These are phyloP conservation scores for Blastomyces parvus DNA, from an alignment of 2,329 filamentous ascomycete genomes.

Conservation along the genomic window DNA sequence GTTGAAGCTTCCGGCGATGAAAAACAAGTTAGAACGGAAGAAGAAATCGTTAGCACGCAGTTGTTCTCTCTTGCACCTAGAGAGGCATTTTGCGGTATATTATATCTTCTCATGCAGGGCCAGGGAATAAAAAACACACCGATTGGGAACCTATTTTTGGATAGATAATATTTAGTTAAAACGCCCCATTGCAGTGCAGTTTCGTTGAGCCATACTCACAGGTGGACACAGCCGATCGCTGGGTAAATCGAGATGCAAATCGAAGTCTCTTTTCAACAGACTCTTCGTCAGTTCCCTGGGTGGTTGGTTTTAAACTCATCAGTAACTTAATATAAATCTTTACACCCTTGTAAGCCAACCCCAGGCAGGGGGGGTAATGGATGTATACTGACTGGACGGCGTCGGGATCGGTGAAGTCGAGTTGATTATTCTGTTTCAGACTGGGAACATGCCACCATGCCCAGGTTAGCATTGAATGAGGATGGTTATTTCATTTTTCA, in stretches of 20 bases:
- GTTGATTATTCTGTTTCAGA: conserved; percentile 47
- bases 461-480: conserved; percentile 12
- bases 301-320: conserved; percentile 1
- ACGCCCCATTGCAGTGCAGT: background rate
- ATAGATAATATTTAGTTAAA: background rate
- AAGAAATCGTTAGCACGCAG: background rate
- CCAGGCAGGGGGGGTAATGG: background rate
- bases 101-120: background rate
- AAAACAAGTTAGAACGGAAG: background rate
- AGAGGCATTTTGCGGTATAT: background rate
- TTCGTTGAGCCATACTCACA: conserved; percentile 37
- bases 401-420: conserved; percentile 72
- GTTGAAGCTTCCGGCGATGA: conserved; percentile 54
- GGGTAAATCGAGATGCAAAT: conserved; percentile 59
- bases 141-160: conserved; percentile 35
- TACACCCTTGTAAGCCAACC: too few relatives aligned
- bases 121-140: conserved; percentile 23
- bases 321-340: background rate
- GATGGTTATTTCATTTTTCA: background rate
- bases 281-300: conserved; percentile 63
- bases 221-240: conserved; percentile 76
- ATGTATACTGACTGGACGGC: conserved; percentile 48
- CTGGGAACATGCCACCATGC: conserved; percentile 24
- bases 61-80: background rate
- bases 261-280: conserved; percentile 67